Conservation (phyloP, 2,329 filamentous ascomycete genomes). For the Paraconiothyrium brasiliense region DNA sequence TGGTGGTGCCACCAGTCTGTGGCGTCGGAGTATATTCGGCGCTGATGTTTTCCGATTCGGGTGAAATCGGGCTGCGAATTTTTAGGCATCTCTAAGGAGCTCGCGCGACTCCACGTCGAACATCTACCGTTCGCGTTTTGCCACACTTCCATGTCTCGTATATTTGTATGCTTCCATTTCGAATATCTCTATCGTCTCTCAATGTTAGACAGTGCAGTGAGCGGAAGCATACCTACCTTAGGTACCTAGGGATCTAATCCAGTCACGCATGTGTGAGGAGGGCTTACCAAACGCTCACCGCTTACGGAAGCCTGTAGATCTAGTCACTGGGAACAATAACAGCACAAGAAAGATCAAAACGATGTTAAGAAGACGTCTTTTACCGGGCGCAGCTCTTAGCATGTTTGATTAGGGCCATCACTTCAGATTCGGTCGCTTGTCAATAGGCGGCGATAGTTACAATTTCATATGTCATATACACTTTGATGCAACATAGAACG, state of each 20-base stretch:
- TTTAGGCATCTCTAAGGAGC: not conserved
- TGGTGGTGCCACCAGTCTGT: slow-evolving; percentile 9
- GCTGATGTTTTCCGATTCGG: not conserved
- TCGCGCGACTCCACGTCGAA: not conserved
- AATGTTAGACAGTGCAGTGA: no score
- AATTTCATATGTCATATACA: not conserved
- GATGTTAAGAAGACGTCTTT: not conserved
- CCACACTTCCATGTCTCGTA: no score
- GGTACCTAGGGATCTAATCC: no score
- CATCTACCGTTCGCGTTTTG: not conserved
- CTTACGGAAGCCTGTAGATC: not conserved
- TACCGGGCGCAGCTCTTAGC: not conserved
- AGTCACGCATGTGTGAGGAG: no score
- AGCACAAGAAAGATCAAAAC: not conserved
- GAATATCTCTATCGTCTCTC: no score
- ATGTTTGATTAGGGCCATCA: not conserved
- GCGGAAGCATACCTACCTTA: no score
- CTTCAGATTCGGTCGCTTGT: not conserved
- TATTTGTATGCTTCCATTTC: no score
- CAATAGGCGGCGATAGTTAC: not conserved
- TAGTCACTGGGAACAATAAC: not conserved
- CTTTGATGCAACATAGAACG: not conserved
- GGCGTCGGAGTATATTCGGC: slow-evolving; percentile 13
- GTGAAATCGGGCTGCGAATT: not conserved
- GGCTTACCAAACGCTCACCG: not conserved